Conservation (phyloP, 2,329 filamentous ascomycete genomes). For the Fusarium haematococcum region DNA sequence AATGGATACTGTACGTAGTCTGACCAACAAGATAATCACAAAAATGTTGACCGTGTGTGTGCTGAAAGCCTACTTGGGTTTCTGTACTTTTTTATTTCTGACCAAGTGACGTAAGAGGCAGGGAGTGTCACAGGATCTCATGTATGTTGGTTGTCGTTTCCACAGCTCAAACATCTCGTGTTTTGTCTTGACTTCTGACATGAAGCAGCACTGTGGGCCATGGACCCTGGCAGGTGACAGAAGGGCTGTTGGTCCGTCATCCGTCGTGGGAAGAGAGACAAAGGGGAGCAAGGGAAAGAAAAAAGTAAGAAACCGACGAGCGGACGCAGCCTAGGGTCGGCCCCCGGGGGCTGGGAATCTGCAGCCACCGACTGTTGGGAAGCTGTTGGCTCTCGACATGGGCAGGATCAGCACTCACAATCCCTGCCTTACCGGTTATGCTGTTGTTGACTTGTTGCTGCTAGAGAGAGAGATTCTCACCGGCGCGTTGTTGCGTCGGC, state of each 20-base stretch:
- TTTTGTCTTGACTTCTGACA: conserved; percentile 30
- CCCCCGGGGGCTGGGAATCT: conserved; percentile 39
- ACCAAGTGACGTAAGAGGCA: conserved; percentile 14
- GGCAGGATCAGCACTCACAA: conserved; percentile 35
- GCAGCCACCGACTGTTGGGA: conserved; percentile 34
- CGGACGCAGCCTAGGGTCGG: conserved; percentile 37
- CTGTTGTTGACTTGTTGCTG: background rate
- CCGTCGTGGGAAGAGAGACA: conserved; percentile 19
- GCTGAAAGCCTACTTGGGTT: background rate
- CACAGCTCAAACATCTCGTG: conserved; percentile 24
- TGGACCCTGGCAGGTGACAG: conserved; percentile 21
- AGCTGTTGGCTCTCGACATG: conserved; percentile 30
- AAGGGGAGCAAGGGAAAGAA: background rate
- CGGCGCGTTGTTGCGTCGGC: conserved; percentile 35
- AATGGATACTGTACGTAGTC: background rate
- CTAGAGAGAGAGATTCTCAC: conserved; percentile 7
- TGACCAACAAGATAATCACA: background rate
- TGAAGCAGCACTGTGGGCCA: conserved; percentile 28
- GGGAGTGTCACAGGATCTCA: conserved; percentile 19
- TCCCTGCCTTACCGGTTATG: conserved; percentile 24
- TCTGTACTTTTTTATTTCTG: background rate
- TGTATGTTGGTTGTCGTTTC: conserved; percentile 25
- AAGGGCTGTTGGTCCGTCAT: conserved; percentile 40
- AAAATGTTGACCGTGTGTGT: background rate
- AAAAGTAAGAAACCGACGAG: conserved; percentile 2